Evolutionary conservation across 1,284 basidiomycete species (phyloP), one percentile per base, ranked within the genome.

Genomic region (Termitomyces sp.): DNA sequence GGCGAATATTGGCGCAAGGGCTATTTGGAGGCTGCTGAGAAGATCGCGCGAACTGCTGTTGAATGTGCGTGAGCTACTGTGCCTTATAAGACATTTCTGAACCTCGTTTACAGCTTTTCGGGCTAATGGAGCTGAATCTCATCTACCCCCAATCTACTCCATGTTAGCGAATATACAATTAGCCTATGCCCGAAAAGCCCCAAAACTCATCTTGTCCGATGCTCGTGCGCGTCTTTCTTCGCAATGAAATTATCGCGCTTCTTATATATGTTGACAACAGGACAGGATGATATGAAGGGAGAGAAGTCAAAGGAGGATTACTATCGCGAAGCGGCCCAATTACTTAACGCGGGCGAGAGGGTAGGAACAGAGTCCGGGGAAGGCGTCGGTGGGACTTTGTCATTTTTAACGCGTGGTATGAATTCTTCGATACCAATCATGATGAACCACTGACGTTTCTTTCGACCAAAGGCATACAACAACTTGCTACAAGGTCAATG

Each of bases 121-220:
- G 42, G 69, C 72, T 8, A 80, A 79, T 55, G 79, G 75, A 10
- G 71, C 72, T 12, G 67, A 69, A 2, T 65, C 74, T 15, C 75
- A 78, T 0, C 68, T 83, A 50, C 80, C 78, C 21, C 86, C 90
- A 7, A 78, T 94, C 50, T 86, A 90, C 60, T 81, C 88, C 19
- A 77, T 96, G 55, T 76, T 92, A 21, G 92, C 92, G 1, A 94
- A 93, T 68, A 81, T 95, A 46, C 82, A 89, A 55, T 80, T 96
- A 55, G 83, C 88, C 1, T 77, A 83, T 60, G 88, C 92, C 1
- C 80, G 89, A 30, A 80, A 79, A 52, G 92, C 92, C 12, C 94
- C 94, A 0, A 95, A 93, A 65, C 65, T 88, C 5, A 75, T 90
- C 26, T 68, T 95, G 0, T 67, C 77, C 0, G 81, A 88, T 61